Conservation (phyloP, 2,329 filamentous ascomycete species). For the Paecilomyces sp. region DNA sequence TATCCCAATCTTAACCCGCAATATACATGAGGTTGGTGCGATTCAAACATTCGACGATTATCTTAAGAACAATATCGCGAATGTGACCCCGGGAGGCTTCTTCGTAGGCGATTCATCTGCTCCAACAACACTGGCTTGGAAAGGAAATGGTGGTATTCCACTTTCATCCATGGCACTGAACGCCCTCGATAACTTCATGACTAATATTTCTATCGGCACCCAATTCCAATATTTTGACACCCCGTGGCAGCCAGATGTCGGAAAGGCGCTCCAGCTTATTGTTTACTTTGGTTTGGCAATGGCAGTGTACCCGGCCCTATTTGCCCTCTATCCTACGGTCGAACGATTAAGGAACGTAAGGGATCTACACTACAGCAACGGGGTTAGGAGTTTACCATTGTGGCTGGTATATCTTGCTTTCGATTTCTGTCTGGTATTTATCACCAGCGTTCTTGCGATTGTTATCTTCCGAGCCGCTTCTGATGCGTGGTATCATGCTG, state of each 20-base stretch:
- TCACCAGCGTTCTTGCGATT: conserved; percentile 58
- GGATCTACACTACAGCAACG: conserved; percentile 84
- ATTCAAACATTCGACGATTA: conserved; percentile 62
- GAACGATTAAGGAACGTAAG: conserved; percentile 74
- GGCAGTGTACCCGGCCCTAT: conserved; percentile 74
- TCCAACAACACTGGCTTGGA: conserved; percentile 63
- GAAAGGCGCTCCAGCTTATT: conserved; percentile 69
- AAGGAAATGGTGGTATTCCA: conserved; percentile 57
- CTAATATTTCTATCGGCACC: conserved; percentile 62
- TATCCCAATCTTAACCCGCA: conserved; percentile 27
- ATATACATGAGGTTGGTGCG: conserved; percentile 52
- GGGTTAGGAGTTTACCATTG: conserved; percentile 70
- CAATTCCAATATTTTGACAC: conserved; percentile 69
- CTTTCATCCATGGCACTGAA: conserved; percentile 51
- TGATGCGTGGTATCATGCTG: conserved; percentile 66
- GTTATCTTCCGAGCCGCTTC: conserved; percentile 60
- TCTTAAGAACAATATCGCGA: conserved; percentile 56
- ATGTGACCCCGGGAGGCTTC: conserved; percentile 70
- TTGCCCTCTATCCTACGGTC: conserved; percentile 79
- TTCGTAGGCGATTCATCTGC: conserved; percentile 60
- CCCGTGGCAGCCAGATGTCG: conserved; percentile 61
- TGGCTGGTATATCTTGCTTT: conserved; percentile 80
- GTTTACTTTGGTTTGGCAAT: conserved; percentile 77
- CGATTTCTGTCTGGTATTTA: conserved; percentile 68
- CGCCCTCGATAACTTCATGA: conserved; percentile 57